These are phyloP conservation scores for Kwoniella sp. DNA, from an alignment of 768 basidiomycete genomes.

Conservation along the genomic window DNA sequence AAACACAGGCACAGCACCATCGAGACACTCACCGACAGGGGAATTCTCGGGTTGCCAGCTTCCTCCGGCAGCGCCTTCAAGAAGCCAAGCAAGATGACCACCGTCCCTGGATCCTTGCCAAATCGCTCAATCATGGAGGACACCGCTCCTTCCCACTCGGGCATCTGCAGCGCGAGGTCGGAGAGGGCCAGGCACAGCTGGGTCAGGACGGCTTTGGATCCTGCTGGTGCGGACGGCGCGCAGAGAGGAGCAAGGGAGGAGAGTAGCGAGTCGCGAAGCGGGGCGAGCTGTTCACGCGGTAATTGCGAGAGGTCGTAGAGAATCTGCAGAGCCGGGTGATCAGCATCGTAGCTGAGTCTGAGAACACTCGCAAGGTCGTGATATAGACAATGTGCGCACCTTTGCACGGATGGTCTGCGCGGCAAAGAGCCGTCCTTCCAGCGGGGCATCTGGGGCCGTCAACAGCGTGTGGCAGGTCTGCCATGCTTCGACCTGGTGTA, in stretches of 20 bases:
- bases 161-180: conserved; percentile 81
- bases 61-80: conserved; percentile 89
- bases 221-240: conserved; percentile 55
- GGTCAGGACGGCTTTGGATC: conserved; percentile 76
- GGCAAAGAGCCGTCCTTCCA: conserved; percentile 82
- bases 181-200: conserved; percentile 87
- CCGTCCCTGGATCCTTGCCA: conserved; percentile 76
- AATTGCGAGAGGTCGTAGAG: conserved; percentile 92
- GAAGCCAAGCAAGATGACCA: conserved; percentile 80
- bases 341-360: not conserved
- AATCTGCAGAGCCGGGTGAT: conserved; percentile 59
- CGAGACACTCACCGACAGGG: conserved; percentile 66
- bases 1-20: too few species aligned
- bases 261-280: conserved; percentile 83
- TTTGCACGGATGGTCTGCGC: conserved; percentile 95
- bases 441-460: conserved; percentile 68
- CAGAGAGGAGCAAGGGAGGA: conserved; percentile 64
- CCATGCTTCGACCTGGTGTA: conserved; percentile 90
- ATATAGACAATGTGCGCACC: conserved; percentile 54
- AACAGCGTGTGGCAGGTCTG: conserved; percentile 87
- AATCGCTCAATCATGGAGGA: conserved; percentile 76
- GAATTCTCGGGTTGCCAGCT: conserved; percentile 75
- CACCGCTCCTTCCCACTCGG: conserved; percentile 74
- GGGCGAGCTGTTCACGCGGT: conserved; percentile 62
- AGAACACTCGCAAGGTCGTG: not conserved